Evolutionary conservation across 768 basidiomycete species (phyloP), one percentile per base, ranked within the genome.

Genomic region (Solioccasus polychromus): DNA sequence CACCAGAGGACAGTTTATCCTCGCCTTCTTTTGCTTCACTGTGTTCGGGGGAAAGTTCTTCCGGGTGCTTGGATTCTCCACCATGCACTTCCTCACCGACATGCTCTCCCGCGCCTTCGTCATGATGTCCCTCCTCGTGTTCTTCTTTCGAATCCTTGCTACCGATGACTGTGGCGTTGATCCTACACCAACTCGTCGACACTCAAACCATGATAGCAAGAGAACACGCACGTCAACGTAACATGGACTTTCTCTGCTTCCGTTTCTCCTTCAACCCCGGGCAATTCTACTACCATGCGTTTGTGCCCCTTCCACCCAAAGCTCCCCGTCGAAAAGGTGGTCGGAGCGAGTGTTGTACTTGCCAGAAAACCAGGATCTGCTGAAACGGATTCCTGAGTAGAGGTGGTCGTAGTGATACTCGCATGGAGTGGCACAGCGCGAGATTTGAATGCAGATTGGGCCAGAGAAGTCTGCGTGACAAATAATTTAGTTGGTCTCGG

Each of bases 241-340:
- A 91, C 84, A 55, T 85, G 77, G 2, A 91, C 83, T 50, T 77
- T 82, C 64, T 80, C 80, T 62, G 74, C 70, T 5, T 67, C 74
- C 32, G 69, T 78, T 12, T 64, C 72, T 14, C 64, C 68, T 14
- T 78, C 75, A 0, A 68, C 58, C 44, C 73, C 71, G 44, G 77
- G 70, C 14, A 91, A 61, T 56, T 88, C 84, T 40, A 92, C 72
- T 1, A 71, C 73, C 48, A 90, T 64, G 20, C 81, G 76, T 62
- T 82, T 85, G 62, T 65, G 77, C 2, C 83, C 88, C 62, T 89
- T 91, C 89, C 89, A 92, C 15, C 90, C 89, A 61, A 85, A 88
- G 59, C 85, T 87, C 10, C 88, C 87, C 1, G 87, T 88, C 12
- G 70, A 57, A 64, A 92, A 89, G 30, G 76, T 70, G 47, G 66